Evolutionary conservation across 345 rosid species (phyloP), one percentile per base, ranked within the genome.

Genomic region (Citrus glauca): DNA sequence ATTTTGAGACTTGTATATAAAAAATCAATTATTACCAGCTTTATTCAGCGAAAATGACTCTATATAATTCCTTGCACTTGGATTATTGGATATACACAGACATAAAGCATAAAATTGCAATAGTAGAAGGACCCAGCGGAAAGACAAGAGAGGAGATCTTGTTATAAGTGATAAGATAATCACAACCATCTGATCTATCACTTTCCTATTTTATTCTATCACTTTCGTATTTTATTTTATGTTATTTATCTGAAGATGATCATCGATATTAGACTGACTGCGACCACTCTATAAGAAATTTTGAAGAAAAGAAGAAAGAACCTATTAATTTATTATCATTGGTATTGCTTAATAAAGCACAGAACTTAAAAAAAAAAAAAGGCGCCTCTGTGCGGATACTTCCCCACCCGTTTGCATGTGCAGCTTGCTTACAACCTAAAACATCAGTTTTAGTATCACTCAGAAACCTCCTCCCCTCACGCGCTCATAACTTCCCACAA

Each of bases 341-440:
- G 3, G 0, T 45, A 13, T 45, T 45, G 17, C 13, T 45, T 45
- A 45, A 45, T 11, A 9, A 48, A 42, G 69, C 27, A 76, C 55
- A 77, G 2, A 80, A 76, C 45, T 37, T 30, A 33, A 77, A 69
- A 32, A 4, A 33, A 2, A 38, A 38, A 38, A 38, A 59, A 53
- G 35, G 35, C n/a, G 45, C 56, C 64, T 37, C 56, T 48, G 69
- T 17, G 2, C 38, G 32, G 63, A 42, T 24, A 19, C 24, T 30
- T 42, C 4, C 70, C 67, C 50, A 64, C 69, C 66, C 28, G 55
- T 38, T 63, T 66, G 83, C 87, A 85, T 80, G 83, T 85, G 87
- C 85, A 50, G 50, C 77, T 73, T 84, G 24, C 83, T 77, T 81
- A 24, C 25, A 81, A 35, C 65, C 20, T 40, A 79, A 66, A 81